Conservation (phyloP, 2,329 filamentous ascomycete species). For the Neofusicoccum parvum region DNA sequence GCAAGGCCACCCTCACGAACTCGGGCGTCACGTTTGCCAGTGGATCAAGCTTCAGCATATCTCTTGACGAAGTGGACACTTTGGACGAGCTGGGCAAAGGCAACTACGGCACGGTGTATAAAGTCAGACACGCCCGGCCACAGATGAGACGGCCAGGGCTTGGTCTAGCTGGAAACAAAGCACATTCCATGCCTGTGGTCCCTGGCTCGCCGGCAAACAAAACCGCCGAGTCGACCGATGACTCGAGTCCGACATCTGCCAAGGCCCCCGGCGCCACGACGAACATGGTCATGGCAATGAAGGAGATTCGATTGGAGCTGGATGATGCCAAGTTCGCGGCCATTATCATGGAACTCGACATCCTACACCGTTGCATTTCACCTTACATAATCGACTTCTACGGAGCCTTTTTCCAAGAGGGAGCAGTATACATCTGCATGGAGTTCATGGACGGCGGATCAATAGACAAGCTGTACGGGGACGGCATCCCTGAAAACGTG, state of each 20-base stretch:
- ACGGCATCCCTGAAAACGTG: constrained; percentile 86
- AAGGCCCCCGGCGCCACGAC: constrained; percentile 56
- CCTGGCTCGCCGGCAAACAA: constrained; percentile 37
- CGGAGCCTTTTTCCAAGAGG: constrained; percentile 97
- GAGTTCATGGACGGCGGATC: constrained; percentile 99
- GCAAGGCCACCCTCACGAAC: constrained; percentile 85
- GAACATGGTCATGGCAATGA: constrained; percentile 96
- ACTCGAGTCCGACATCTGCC: constrained; percentile 38
- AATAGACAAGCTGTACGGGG: constrained; percentile 91
- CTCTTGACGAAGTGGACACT: constrained; percentile 91
- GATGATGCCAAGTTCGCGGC: constrained; percentile 96
- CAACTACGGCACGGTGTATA: constrained; percentile 98
- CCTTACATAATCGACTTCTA: constrained; percentile 99
- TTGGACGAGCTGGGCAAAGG: constrained; percentile 94
- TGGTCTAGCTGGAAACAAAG: constrained; percentile 62
- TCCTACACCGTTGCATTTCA: constrained; percentile 90
- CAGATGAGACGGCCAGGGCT: constrained; percentile 62
- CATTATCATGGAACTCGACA: constrained; percentile 96
- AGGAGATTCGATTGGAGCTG: constrained; percentile 92
- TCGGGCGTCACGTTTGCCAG: constrained; percentile 91
- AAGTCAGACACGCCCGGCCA: constrained; percentile 81
- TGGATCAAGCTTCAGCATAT: constrained; percentile 89
- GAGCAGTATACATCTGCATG: constrained; percentile 98
- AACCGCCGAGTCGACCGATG: constrained; percentile 29
- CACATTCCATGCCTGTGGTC: constrained; percentile 36